Base-by-base conservation (phyloP, 2,329 filamentous ascomycete genomes). In the Fusarium clavum region DNA sequence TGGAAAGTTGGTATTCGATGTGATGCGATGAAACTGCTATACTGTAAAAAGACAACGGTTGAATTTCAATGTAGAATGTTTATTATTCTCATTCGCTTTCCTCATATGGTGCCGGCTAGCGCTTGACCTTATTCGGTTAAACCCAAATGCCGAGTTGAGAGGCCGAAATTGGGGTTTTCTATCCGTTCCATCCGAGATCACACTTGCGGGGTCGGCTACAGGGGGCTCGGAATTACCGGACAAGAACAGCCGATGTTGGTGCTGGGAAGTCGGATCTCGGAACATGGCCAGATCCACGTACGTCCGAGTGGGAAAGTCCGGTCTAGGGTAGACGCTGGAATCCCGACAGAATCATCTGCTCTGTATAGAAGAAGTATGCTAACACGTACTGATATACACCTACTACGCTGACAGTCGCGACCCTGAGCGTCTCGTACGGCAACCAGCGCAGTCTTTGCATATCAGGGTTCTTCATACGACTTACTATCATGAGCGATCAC, bases 201-300 rank as follows among this genome's bases (percentile, higher is more conserved):
- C 9, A n/a, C 8, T 30, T n/a, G 53, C 4, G 43, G 44, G 5
- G 32, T 24, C 7, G 8, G 16, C n/a, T 29, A 9, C n/a, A 12
- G 20, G 12, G 20, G 25, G 34, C 20, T 60, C 57, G 57, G 57
- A 55, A 47, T 41, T 60, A 9, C 57, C 57, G 57, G 54, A 20
- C 14, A 12, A 9, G 8, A 6, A 22, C 24, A 25, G 14, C 10
- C 22, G 11, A 16, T 16, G 5, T 20, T 29, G n/a, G 30, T 11
- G 27, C 24, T 12, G 10, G 22, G 29, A 22, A 25, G 24, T 25
- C 14, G 8, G 24, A 40, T 8, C 13, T 51, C 20, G 29, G 41
- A 46, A 16, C 34, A n/a, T 38, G 6, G 34, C 34, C 34, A 38
- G 6, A 38, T 38, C 16, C 18, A n/a, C 34, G 34, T 18, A n/a